Base-by-base conservation (phyloP, 768 basidiomycete species). In the Tephrocybe sp. region DNA sequence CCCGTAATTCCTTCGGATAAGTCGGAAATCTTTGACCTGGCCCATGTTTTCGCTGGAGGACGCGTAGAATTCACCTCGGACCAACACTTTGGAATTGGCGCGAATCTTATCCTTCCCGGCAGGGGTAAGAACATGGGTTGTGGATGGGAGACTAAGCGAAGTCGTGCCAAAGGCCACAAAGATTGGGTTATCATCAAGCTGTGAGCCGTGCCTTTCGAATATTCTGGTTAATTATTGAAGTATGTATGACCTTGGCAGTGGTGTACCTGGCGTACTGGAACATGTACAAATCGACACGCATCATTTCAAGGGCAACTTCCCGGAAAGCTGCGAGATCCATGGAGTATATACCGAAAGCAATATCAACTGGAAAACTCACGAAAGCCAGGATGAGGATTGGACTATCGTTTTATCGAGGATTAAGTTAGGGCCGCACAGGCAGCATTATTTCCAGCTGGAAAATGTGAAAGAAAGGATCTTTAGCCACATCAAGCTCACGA, bases 131-230 rank as follows among this genome's bases (percentile, higher is more conserved):
- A 96, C 60, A 99, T 99, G 93, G 85, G 94, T 4, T 95, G 97
- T 62, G 97, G 97, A 4, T 99, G 97, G 97, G 97, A 99, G 70
- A 98, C 96, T 3, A 92, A 89, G 64, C 78, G 97, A 53, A 95
- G 89, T 60, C 77, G 91, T 45, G 74, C 71, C 35, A 78, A 78
- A 46, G 92, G 79, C 31, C 93, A 94, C 68, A 89, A 83, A 39
- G 95, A 98, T 60, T 98, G 92, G 90, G 90, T 81, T 4, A 79
- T 98, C 51, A 84, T 96, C 48, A 89, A 86, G 69, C 72, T 99
- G 91, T 93, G 62, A 65, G 89, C 73, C 39, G 46, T 25, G 35
- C 9, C 19, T 40, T n/a, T 22, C 39, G 35, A 18, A 19, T 38
- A 19, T 15, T 18, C 39, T 5, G 16, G 18, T 31, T 52, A 25